Base-by-base conservation (phyloP, 1,139 yeast species). In the Kodamaea plutei region DNA sequence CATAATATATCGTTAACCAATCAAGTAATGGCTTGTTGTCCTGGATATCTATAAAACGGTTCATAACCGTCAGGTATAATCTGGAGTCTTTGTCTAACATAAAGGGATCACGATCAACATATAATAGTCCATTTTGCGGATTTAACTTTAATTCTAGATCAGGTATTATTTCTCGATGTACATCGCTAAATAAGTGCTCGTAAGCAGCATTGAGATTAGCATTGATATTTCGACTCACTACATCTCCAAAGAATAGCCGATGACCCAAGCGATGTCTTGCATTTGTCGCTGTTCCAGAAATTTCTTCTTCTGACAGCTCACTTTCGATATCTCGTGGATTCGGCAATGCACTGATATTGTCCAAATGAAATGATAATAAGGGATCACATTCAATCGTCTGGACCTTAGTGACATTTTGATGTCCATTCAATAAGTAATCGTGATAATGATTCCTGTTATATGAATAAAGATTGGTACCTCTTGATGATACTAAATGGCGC, bases 371-470 rank as follows among this genome's bases (percentile, higher is more conserved):
- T 20, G 35, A 15, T n/a, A 42, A 25, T 25, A 42, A 30, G 6
- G 46, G 41, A n/a, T n/a, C n/a, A n/a, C n/a, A n/a, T n/a, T n/a
- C n/a, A n/a, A n/a, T n/a, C n/a, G n/a, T n/a, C n/a, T n/a, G n/a
- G n/a, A n/a, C n/a, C n/a, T n/a, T n/a, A n/a, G n/a, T n/a, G n/a
- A n/a, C n/a, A n/a, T n/a, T n/a, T n/a, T 19, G 15, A 10, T 18
- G 6, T 4, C 29, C 29, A 11, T 15, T 17, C 22, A 40, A 20
- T 13, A 44, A 39, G 23, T 42, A 37, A 8, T 36, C 31, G 10
- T 14, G 20, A 25, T 24, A 37, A 22, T 45, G 47, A 8, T 35
- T 32, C 10, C 15, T 26, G 30, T 46, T 45, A 26, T 41, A 44
- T 19, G 31, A 30, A 25, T 24, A 46, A 8, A 43, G 21, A 4